A percentile compares a stretch with the other conserved stretches of the same genome.
These are phyloP conservation scores for Vararia minispora DNA, from an alignment of 768 basidiomycete species.

Conservation along the genomic window DNA sequence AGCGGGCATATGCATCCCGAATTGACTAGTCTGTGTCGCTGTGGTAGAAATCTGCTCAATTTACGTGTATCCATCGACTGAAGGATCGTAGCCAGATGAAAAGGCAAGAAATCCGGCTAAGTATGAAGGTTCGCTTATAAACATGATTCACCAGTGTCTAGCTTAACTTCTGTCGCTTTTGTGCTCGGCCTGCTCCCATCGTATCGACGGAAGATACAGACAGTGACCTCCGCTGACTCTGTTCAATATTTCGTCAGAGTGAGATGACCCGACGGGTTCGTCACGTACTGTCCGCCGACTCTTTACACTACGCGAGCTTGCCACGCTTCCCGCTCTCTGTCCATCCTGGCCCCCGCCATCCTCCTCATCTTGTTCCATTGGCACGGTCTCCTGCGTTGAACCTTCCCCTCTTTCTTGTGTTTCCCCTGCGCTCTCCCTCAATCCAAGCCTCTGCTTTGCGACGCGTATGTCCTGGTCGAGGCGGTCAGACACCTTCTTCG, in stretches of 20 bases:
- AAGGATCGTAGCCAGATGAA: not conserved
- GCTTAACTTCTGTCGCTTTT: conserved; percentile 13
- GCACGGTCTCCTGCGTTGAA: conserved; percentile 20
- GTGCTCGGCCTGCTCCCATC: conserved; percentile 12
- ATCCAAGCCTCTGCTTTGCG: conserved; percentile 47
- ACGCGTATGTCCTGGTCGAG: conserved; percentile 78
- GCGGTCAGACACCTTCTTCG: conserved; percentile 79
- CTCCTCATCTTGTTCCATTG: conserved; percentile 24
- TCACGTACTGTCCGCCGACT: conserved; percentile 54
- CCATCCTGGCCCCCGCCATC: conserved; percentile 42
- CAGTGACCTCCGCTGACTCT: conserved; percentile 47
- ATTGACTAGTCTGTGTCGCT: too few relatives aligned
- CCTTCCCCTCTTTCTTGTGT: too few relatives aligned
- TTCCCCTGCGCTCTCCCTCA: conserved; percentile 37
- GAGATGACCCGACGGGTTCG: too few relatives aligned
- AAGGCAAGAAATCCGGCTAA: not conserved
- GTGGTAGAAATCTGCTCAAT: not conserved
- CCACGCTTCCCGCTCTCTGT: conserved; percentile 54
- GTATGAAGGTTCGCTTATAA: conserved; percentile 2
- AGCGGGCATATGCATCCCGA: too few relatives aligned
- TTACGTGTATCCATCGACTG: not conserved
- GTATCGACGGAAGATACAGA: conserved; percentile 74
- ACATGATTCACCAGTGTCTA: conserved; percentile 2
- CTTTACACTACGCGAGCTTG: conserved; percentile 20
- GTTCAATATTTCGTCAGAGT: too few relatives aligned